Base-by-base conservation (phyloP, 2,329 filamentous ascomycete species). In the Colletotrichum truncatum region DNA sequence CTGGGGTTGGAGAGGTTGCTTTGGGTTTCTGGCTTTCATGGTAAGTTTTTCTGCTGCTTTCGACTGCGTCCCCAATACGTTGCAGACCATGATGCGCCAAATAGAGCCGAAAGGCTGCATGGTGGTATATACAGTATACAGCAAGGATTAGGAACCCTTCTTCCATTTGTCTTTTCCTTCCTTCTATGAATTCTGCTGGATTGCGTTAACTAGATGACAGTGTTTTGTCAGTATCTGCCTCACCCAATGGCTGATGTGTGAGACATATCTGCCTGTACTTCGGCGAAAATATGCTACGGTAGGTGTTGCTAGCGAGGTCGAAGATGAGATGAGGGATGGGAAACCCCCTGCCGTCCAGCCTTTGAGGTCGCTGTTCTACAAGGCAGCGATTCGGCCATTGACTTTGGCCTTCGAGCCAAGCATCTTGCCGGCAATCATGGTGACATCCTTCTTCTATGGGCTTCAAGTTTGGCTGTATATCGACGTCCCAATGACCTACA, bases 381-480 rank as follows among this genome's bases (percentile, higher is more conserved):
- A 64, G 39, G 45, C 55, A 12, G 55, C 54, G 7, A 64, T 39
- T 4, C 45, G 61, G 1, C 55, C 45, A 8, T 38, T 43, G 28
- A 9, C 45, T 9, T 16, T 64, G 7, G 45, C 32, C 12, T 55
- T 62, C 9, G 43, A 55, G 36, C 49, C 43, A 9, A 56, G 49
- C 26, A 48, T 66, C 6, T 10, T 66, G 36, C 45, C 38, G 2
- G 63, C 51, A 6, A 64, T 52, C 25, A 9, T 53, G 30, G 45
- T 56, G 14, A 63, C 11, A 4, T 51, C 58, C n/a, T 66, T 58
- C 32, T 66, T 58, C 53, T 58, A 58, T 30, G 52, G 53, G 14
- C 59, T 64, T 11, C 53, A 64, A 11, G 59, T 58, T 6, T 54
- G 46, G 59, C 18, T 53, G 49, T 64, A 53, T 5, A 64, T 66